These are phyloP conservation scores for Cyclotella baltica DNA, from an alignment of 108 stramenopile species.

Conservation along the genomic window DNA sequence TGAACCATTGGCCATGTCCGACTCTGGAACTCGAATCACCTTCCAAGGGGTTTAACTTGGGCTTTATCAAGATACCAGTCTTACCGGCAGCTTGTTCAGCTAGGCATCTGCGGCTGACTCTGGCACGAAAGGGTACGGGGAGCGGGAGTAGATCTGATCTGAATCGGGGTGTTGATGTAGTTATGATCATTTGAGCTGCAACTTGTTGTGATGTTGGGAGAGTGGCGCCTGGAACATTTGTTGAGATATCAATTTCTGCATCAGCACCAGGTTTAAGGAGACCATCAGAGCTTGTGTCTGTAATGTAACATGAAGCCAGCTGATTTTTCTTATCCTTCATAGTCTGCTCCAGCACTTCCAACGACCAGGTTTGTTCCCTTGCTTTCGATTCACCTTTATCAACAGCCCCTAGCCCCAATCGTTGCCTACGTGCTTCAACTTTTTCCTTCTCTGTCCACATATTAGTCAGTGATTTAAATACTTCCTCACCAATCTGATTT, in stretches of 20 bases:
- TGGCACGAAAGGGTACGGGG: slow-evolving; percentile 68
- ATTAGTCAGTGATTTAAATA: slow-evolving; percentile 34
- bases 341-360: slow-evolving; percentile 67
- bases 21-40: slow-evolving; percentile 84
- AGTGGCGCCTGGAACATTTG: background rate
- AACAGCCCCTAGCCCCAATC: slow-evolving; percentile 24
- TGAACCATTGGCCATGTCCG: slow-evolving; percentile 85
- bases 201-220: slow-evolving; percentile 38
- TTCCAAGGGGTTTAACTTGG: slow-evolving; percentile 90
- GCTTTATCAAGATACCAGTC: slow-evolving; percentile 89
- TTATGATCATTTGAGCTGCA: slow-evolving; percentile 47
- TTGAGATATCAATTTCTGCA: background rate
- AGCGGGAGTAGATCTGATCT: slow-evolving; percentile 62
- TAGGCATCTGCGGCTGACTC: slow-evolving; percentile 76
- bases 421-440: slow-evolving; percentile 38
- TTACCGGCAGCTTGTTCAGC: slow-evolving; percentile 77
- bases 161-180: slow-evolving; percentile 29
- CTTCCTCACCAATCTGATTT: slow-evolving; percentile 33
- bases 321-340: slow-evolving; percentile 46
- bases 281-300: background rate
- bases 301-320: slow-evolving; percentile 7
- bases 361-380: slow-evolving; percentile 56
- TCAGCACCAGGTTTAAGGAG: background rate
- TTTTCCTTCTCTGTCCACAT: slow-evolving; percentile 48
- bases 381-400: background rate